Base-by-base conservation (phyloP, 169 alveolate species). In the Plasmodium malariae region DNA sequence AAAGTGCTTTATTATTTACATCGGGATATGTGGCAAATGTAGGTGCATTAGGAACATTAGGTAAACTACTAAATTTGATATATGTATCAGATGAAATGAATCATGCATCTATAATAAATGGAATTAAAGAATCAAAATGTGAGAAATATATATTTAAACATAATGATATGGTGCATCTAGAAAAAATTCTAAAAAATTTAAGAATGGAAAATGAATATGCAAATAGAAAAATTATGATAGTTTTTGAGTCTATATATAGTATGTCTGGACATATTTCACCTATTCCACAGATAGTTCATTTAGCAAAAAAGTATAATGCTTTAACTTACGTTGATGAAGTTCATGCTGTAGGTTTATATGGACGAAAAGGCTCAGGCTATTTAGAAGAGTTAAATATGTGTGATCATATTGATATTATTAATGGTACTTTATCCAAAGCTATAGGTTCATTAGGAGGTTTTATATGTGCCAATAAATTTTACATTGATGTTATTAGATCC, bases 321-420 rank as follows among this genome's bases (percentile, higher is more conserved):
- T 76, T 96, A 9, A 95, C 97, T 11, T 95, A 89, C 87, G 87
- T 93, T 40, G 98, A 96, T 80, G 98, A 96, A 86, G 98, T 96
- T 9, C 98, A 96, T 72, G 97, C 98, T 7, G 97, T 96, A 30
- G 98, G 98, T 19, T 88, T 96, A 73, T 96, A 96, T 73, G 98
- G 98, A 9, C 65, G 74, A 21, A 89, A 92, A 59, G 98, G 98
- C 17, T 97, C 95, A 1, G 98, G 98, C 12, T 93, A 95, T 36
- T 70, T 93, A 28, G 96, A 96, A 74, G 93, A 92, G 70, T 30
- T 89, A 37, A 95, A 96, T 30, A n/a, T 89, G 11, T 87, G 78
- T 26, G 89, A 92, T 63, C 72, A 94, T 12, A 74, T 94, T 32
- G 97, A 94, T 62, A 91, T 96, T 65, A 92, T 96, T 69, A 93